Percentiles rank a stretch among this genome's conserved stretches.
Evolutionary conservation across 2,329 filamentous ascomycete genomes (phyloP).

Genomic region (Leptosphaerulina australis): DNA sequence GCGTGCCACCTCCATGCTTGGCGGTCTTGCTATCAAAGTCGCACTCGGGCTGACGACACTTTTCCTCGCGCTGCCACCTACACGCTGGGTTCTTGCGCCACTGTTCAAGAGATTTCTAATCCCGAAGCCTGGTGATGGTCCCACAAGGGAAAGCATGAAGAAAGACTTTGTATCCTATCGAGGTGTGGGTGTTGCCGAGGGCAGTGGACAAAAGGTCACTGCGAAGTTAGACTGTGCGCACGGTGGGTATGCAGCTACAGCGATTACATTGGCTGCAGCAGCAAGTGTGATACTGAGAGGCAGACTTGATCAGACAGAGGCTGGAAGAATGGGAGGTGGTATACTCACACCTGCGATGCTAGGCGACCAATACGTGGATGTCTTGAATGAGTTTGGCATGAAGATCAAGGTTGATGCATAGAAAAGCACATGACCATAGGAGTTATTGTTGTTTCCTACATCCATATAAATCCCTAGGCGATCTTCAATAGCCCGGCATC

Average conservation of each 20-base stretch:
- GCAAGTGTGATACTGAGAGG: constrained; percentile 70
- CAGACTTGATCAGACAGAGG: constrained; percentile 54
- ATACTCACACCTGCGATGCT: constrained; percentile 75
- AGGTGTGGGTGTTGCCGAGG: constrained; percentile 65
- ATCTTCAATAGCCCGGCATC: constrained; percentile 32
- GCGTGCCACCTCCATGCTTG: constrained; percentile 56
- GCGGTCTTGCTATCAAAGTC: constrained; percentile 58
- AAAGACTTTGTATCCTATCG: constrained; percentile 68
- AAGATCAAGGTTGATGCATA: constrained; percentile 52
- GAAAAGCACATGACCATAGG: no score
- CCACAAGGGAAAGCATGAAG: constrained; percentile 58
- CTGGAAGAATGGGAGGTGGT: constrained; percentile 65
- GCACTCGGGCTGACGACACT: constrained; percentile 54
- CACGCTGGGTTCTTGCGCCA: constrained; percentile 53
- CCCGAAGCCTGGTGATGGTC: constrained; percentile 38
- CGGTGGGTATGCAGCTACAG: constrained; percentile 72
- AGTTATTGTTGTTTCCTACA: no score
- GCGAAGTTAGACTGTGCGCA: constrained; percentile 64
- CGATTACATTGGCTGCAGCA: constrained; percentile 66
- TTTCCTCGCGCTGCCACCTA: constrained; percentile 58
- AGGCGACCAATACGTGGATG: constrained; percentile 69
- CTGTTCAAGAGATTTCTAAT: constrained; percentile 40
- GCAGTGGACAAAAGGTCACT: constrained; percentile 59
- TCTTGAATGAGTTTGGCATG: constrained; percentile 66
- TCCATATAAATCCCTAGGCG: no score